Evolutionary conservation across 2,329 filamentous ascomycete species (phyloP).

Genomic region (Penicillium sp.): DNA sequence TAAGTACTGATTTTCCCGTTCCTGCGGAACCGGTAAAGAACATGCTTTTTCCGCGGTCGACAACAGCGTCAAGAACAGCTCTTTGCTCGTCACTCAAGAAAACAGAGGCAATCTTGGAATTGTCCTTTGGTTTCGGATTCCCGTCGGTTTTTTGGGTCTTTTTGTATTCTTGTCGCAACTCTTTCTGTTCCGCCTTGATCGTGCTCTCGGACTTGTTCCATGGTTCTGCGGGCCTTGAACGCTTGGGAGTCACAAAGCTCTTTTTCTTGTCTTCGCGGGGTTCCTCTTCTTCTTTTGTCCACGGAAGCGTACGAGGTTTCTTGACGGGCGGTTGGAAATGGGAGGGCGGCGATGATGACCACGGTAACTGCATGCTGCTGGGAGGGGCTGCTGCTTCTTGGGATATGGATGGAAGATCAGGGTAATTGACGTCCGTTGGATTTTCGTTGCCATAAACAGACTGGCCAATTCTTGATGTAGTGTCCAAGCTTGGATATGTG

Average conservation of each 20-base stretch:
- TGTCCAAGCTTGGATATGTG: conserved; percentile 22
- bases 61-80: conserved; percentile 78
- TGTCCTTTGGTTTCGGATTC: conserved; percentile 41
- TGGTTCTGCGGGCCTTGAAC: conserved; percentile 47
- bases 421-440: conserved; percentile 35
- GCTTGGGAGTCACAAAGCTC: conserved; percentile 45
- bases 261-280: conserved; percentile 23
- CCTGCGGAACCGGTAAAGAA: conserved; percentile 97
- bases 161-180: conserved; percentile 61
- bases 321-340: conserved; percentile 38
- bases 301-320: conserved; percentile 69
- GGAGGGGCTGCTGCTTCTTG: conserved; percentile 36
- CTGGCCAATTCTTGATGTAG: neutral
- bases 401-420: conserved; percentile 35
- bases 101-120: conserved; percentile 54
- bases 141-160: conserved; percentile 51
- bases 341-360: conserved; percentile 62
- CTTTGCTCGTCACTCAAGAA: conserved; percentile 84
- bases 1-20: conserved; percentile 94
- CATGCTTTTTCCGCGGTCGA: conserved; percentile 77
- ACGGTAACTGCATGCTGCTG: conserved; percentile 64
- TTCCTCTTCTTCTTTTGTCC: conserved; percentile 44
- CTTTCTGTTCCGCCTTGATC: conserved; percentile 75
- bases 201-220: conserved; percentile 76
- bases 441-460: conserved; percentile 15